phyloP scores from a whole-genome alignment of 78 protist species.

The Dictyostelium capitatum region DNA sequence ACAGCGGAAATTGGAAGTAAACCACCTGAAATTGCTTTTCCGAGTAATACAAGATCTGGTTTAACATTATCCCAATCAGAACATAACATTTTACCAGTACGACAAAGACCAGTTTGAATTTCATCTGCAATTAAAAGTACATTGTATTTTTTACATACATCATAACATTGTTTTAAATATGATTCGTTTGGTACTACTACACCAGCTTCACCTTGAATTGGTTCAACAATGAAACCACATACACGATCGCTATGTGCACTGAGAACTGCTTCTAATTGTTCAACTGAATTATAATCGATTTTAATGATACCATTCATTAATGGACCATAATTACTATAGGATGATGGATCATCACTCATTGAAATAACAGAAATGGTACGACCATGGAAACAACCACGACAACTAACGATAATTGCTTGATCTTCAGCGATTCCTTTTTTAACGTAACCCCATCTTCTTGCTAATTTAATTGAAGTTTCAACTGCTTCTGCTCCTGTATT shows the following conservation, averaged over 20 bases:
- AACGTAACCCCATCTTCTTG: constrained; percentile 97
- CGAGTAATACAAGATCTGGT: constrained; percentile 96
- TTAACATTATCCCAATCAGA: constrained; percentile 79
- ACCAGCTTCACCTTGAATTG: constrained; percentile 98
- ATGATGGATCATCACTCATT: constrained; percentile 92
- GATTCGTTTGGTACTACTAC: constrained; percentile 96
- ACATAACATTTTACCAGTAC: constrained; percentile 91
- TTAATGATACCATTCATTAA: constrained; percentile 81
- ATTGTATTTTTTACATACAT: constrained; percentile 95
- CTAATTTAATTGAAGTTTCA: constrained; percentile 97
- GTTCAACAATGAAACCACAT: constrained; percentile 96
- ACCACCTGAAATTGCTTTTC: constrained; percentile 98
- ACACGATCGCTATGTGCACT: constrained; percentile 66
- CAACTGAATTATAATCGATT: constrained; percentile 87
- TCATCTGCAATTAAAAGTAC: constrained; percentile 98
- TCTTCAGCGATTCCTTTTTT: constrained; percentile 90
- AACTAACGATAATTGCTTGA: constrained; percentile 91
- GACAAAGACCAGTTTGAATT: constrained; percentile 97
- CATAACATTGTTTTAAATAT: constrained; percentile 85
- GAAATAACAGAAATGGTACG: constrained; percentile 95
- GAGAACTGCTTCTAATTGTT: constrained; percentile 87
- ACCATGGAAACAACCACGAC: constrained; percentile 96
- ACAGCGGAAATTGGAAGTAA: constrained; percentile 94
- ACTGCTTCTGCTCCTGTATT: constrained; percentile 98
- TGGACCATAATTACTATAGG: constrained; percentile 90